Conservation (phyloP, 805 yeast genomes). For the Nakazawaea ishiwadae region DNA sequence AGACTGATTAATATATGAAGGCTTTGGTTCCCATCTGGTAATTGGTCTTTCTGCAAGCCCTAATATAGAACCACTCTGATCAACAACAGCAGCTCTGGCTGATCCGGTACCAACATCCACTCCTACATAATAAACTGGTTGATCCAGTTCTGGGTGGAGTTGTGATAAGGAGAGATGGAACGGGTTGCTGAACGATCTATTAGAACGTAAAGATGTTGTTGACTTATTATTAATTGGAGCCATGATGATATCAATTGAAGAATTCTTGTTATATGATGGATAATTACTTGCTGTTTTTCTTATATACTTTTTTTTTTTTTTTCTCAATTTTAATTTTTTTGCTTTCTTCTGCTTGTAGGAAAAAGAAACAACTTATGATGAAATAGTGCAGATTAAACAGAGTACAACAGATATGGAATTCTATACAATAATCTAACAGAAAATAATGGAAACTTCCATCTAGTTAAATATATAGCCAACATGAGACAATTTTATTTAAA, state of each 20-base stretch:
- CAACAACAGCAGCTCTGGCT: constrained; percentile 91
- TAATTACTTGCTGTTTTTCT: background rate
- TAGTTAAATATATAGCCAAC: no score
- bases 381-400: background rate
- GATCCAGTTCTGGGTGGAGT: constrained; percentile 18
- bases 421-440: no score
- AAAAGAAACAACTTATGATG: background rate
- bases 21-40: constrained; percentile 68
- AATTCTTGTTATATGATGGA: no score
- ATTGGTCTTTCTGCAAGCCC: constrained; percentile 77
- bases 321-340: no score
- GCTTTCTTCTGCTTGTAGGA: no score
- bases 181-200: constrained; percentile 27
- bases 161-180: constrained; percentile 29
- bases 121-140: constrained; percentile 30
- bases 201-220: constrained; percentile 12
- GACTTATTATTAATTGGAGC: constrained; percentile 8
- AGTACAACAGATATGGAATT: no score
- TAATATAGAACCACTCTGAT: constrained; percentile 74
- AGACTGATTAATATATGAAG: constrained; percentile 78
- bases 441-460: no score
- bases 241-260: constrained; percentile 4
- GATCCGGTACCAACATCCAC: constrained; percentile 83
- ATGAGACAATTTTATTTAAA: no score
- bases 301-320: background rate